These are phyloP conservation scores for Sequoiadendron giganteum DNA, from an alignment of 75 land plant genomes.

Conservation along the genomic window DNA sequence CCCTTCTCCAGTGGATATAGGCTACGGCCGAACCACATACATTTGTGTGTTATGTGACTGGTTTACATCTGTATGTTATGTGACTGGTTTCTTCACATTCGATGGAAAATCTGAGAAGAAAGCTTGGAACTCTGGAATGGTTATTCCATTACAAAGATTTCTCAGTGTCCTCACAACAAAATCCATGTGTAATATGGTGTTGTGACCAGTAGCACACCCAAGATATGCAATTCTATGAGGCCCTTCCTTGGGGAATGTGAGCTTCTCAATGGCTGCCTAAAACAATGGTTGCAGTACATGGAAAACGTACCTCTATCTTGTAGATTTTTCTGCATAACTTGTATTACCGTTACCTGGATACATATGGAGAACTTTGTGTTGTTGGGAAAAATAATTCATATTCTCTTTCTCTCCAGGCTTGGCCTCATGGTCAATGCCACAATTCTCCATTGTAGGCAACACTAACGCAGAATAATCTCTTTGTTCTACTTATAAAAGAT, in stretches of 20 bases:
- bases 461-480: no score
- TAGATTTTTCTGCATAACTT: slow-evolving; percentile 14
- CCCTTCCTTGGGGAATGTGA: not conserved
- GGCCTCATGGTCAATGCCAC: not conserved
- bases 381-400: not conserved
- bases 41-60: no score
- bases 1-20: no score
- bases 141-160: not conserved
- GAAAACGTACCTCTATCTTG: no score
- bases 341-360: slow-evolving; percentile 9
- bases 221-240: slow-evolving; percentile 15
- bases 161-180: slow-evolving; percentile 5
- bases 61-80: no score
- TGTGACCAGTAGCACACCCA: no score
- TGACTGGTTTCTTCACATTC: no score
- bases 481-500: no score
- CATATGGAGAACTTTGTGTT: slow-evolving; percentile 6
- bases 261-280: not conserved
- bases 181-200: no score
- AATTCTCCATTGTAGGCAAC: not conserved
- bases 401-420: not conserved
- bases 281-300: not conserved
- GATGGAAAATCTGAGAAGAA: no score
- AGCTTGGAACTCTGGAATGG: slow-evolving; percentile 7
- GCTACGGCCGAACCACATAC: no score